Evolutionary conservation across 2,329 filamentous ascomycete species (phyloP).

Genomic region (Talaromyces sp.): DNA sequence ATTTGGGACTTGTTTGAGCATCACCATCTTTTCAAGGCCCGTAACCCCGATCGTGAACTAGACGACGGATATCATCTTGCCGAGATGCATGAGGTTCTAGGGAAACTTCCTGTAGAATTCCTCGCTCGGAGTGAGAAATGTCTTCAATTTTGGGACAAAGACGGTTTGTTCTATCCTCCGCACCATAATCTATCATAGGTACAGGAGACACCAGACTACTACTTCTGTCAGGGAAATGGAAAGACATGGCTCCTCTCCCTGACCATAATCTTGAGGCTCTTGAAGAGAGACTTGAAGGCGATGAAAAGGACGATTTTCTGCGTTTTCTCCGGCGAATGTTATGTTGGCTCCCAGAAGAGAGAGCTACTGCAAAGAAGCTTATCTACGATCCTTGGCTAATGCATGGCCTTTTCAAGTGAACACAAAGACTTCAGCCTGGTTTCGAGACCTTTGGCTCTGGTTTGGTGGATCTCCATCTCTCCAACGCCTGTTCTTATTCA

Average conservation of each 20-base stretch:
- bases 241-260: constrained; percentile 5
- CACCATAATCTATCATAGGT: not conserved
- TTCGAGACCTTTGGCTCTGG: too few relatives aligned
- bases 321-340: constrained; percentile 10
- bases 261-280: not conserved
- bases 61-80: constrained; percentile 23
- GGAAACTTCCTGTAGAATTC: constrained; percentile 17
- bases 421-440: too few relatives aligned
- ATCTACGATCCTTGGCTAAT: constrained; percentile 24
- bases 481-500: not conserved
- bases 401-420: constrained; percentile 4
- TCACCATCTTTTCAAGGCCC: constrained; percentile 23
- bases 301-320: constrained; percentile 11
- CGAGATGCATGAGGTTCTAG: constrained; percentile 22
- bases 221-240: not conserved
- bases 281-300: not conserved
- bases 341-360: constrained; percentile 10
- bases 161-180: constrained; percentile 15
- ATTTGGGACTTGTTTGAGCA: constrained; percentile 25
- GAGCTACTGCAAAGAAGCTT: constrained; percentile 9
- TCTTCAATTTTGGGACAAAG: constrained; percentile 21
- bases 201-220: not conserved
- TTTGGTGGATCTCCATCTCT: too few relatives aligned
- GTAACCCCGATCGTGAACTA: constrained; percentile 13
- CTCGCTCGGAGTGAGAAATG: constrained; percentile 10